Percentiles rank a stretch among this genome's conserved stretches.
phyloP scores from a whole-genome alignment of 1,139 yeast species.

The Candida dubliniensis region DNA sequence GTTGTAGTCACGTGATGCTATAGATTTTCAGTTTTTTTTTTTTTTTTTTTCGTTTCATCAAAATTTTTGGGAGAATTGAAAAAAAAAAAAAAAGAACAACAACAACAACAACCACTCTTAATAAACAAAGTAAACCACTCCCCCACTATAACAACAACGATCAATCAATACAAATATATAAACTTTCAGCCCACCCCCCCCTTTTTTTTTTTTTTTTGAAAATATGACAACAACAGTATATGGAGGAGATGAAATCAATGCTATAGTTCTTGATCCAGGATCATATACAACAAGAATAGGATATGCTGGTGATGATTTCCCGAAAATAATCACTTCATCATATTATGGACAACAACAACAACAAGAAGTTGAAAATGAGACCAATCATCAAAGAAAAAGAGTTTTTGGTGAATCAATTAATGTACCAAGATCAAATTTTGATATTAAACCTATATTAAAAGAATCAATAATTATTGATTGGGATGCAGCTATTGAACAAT shows the following conservation, averaged over 20 bases:
- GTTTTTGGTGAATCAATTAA: slow-evolving; percentile 59
- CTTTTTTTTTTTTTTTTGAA: no score
- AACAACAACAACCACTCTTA: no score
- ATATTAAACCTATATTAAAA: slow-evolving; percentile 57
- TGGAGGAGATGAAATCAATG: slow-evolving; percentile 80
- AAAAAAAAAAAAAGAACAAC: no score
- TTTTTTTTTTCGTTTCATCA: no score
- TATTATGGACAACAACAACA: slow-evolving; percentile 31
- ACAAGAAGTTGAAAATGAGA: no score
- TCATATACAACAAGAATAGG: slow-evolving; percentile 82
- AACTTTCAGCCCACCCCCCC: no score
- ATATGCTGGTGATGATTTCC: slow-evolving; percentile 92
- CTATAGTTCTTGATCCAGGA: slow-evolving; percentile 91
- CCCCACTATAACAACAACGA: no score
- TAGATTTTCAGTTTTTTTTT: no score
- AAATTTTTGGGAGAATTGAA: no score
- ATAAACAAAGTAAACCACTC: no score
- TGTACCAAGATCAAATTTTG: slow-evolving; percentile 52
- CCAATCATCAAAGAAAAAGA: no score
- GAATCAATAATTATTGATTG: slow-evolving; percentile 67
- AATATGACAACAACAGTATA: slow-evolving; percentile 34
- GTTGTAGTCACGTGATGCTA: background rate
- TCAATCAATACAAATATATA: no score
- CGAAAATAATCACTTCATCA: slow-evolving; percentile 75
- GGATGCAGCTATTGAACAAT: slow-evolving; percentile 74